Evolutionary conservation across 257 asterid genomes (phyloP).

Genomic region (Penstemon davidsonii): DNA sequence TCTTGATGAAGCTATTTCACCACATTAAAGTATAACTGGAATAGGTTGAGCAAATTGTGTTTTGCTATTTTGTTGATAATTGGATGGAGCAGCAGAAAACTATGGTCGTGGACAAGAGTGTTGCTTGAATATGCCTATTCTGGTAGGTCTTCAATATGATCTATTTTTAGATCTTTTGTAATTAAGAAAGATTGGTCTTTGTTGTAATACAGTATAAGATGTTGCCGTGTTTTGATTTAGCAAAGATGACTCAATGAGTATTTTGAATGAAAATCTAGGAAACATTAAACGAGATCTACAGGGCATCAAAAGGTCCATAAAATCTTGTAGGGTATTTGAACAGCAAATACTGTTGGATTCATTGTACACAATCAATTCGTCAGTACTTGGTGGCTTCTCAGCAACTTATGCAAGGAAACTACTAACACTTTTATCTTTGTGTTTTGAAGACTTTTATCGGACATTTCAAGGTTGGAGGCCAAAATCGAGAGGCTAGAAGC

Average conservation of each 20-base stretch:
- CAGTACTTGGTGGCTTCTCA: neutral
- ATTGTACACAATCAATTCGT: neutral
- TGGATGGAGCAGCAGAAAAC: no score
- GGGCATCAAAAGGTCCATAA: neutral
- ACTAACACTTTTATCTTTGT: slow-evolving; percentile 20
- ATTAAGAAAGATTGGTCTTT: no score
- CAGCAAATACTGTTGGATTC: neutral
- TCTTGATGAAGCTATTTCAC: neutral
- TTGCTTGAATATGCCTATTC: no score
- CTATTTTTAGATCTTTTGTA: no score
- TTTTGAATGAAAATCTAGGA: no score
- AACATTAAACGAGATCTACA: neutral
- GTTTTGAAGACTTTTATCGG: slow-evolving; percentile 73
- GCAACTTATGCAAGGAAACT: slow-evolving; percentile 2
- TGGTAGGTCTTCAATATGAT: no score
- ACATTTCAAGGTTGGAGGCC: slow-evolving; percentile 92
- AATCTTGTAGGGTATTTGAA: neutral
- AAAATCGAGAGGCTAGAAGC: slow-evolving; percentile 93
- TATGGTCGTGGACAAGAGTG: no score
- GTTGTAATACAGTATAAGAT: no score
- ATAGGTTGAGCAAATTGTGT: no score
- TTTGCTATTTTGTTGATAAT: no score
- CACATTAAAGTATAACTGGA: neutral
- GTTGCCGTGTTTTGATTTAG: no score
- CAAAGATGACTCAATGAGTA: no score